phyloP scores from a whole-genome alignment of 2,329 filamentous ascomycete species.

The Clarireedia sp. region DNA sequence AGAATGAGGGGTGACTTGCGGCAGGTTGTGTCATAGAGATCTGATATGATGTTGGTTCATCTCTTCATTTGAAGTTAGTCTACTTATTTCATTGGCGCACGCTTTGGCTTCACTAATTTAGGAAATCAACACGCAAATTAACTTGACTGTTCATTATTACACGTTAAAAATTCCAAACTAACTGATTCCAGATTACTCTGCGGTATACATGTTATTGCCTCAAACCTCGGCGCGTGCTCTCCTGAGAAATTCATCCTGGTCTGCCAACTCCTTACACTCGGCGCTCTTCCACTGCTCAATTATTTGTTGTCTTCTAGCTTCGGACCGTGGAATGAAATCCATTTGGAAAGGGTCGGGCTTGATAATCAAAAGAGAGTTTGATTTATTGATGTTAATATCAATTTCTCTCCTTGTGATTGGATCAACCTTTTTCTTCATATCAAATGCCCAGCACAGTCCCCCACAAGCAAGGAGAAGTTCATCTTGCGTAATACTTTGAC shows the following conservation, averaged over 20 bases:
- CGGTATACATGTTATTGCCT: too few species aligned
- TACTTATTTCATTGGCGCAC: too few species aligned
- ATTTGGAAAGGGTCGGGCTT: slow-evolving; percentile 9
- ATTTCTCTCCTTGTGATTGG: background rate
- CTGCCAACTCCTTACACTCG: background rate
- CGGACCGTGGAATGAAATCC: background rate
- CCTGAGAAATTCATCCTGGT: background rate
- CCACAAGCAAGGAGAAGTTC: slow-evolving; percentile 9
- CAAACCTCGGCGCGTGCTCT: background rate
- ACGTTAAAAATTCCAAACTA: too few species aligned
- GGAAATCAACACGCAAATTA: too few species aligned
- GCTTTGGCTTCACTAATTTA: too few species aligned
- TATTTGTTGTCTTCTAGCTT: background rate
- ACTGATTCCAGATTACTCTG: too few species aligned
- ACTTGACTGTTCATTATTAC: too few species aligned
- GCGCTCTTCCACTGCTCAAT: background rate
- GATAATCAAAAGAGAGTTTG: slow-evolving; percentile 8
- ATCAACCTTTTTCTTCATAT: slow-evolving; percentile 3
- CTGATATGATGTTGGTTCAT: too few species aligned
- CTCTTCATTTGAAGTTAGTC: too few species aligned
- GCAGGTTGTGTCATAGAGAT: too few species aligned
- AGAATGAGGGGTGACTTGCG: too few species aligned
- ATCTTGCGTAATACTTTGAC: slow-evolving; percentile 40
- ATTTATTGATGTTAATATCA: slow-evolving; percentile 3
- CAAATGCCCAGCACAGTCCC: slow-evolving; percentile 10